phyloP scores from a whole-genome alignment of 176 grass and related monocot species.

The Alloteropsis semialata region DNA sequence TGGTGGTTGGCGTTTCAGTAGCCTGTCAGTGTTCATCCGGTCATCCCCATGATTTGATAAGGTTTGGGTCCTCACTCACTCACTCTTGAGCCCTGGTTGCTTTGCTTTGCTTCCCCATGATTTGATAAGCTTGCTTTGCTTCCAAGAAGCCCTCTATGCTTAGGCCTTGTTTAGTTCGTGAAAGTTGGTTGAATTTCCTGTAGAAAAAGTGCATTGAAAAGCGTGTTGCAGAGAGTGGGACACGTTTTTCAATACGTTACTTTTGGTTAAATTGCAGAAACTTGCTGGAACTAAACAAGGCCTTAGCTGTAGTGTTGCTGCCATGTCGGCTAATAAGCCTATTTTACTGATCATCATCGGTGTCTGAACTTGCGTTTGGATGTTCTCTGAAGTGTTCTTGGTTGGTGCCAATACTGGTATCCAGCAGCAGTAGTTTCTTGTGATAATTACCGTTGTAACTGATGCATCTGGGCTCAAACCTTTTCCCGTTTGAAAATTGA shows the following conservation, averaged over 20 bases:
- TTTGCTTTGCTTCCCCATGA: slow-evolving; percentile 19
- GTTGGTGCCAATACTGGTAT: neutral
- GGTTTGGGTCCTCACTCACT: slow-evolving; percentile 33
- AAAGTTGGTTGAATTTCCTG: too few species aligned
- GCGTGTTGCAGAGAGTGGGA: too few species aligned
- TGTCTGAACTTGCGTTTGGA: neutral
- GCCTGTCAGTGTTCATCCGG: slow-evolving; percentile 22
- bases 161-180: too few species aligned
- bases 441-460: neutral
- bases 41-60: slow-evolving; percentile 29
- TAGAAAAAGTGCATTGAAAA: too few species aligned
- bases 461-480: neutral
- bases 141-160: slow-evolving; percentile 17
- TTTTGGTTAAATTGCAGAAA: too few species aligned
- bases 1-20: slow-evolving; percentile 30
- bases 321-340: slow-evolving; percentile 10
- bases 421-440: neutral
- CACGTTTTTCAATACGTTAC: too few species aligned
- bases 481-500: slow-evolving; percentile 6
- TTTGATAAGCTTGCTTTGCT: slow-evolving; percentile 28
- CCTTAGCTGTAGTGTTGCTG: slow-evolving; percentile 12
- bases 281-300: too few species aligned
- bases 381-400: neutral
- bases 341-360: too few species aligned
- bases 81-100: neutral